These are phyloP conservation scores for Erodium trifolium DNA, from an alignment of 441 rosid species.

Conservation along the genomic window DNA sequence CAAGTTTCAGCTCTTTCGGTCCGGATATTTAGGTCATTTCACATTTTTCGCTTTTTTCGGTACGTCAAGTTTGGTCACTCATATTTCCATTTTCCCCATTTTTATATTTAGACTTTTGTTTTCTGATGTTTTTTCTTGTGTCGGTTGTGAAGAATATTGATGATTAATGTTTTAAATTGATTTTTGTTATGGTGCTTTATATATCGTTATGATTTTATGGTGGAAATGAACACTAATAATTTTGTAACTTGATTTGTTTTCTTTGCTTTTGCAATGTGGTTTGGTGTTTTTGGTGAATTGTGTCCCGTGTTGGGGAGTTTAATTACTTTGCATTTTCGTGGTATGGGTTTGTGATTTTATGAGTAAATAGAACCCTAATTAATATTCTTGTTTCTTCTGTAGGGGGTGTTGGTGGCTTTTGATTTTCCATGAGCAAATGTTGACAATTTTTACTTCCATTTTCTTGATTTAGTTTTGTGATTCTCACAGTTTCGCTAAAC, in stretches of 20 bases:
- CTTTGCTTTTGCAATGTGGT: background rate
- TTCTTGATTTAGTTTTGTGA: background rate
- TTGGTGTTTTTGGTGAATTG: background rate
- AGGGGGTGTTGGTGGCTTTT: too few relatives aligned
- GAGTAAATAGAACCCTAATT: background rate
- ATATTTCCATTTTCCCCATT: background rate
- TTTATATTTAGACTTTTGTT: constrained; percentile 28
- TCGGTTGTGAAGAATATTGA: constrained; percentile 12
- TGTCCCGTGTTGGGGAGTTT: background rate
- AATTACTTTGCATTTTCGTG: background rate
- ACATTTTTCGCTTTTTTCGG: constrained; percentile 34
- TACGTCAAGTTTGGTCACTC: constrained; percentile 35
- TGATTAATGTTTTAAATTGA: background rate
- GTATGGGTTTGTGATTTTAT: constrained; percentile 2
- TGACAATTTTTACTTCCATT: background rate
- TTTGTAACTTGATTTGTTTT: background rate
- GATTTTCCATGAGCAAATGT: too few relatives aligned
- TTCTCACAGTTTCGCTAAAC: background rate
- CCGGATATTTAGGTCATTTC: constrained; percentile 43
- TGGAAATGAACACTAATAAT: background rate
- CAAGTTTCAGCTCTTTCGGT: constrained; percentile 25
- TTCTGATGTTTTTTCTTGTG: constrained; percentile 26
- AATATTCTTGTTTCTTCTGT: too few relatives aligned
- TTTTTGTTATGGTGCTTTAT: background rate
- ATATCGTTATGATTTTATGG: background rate